Evolutionary conservation across 139 green algal species (phyloP), one percentile per base, ranked within the genome.

Genomic region (Edaphochlamys debaryana): DNA sequence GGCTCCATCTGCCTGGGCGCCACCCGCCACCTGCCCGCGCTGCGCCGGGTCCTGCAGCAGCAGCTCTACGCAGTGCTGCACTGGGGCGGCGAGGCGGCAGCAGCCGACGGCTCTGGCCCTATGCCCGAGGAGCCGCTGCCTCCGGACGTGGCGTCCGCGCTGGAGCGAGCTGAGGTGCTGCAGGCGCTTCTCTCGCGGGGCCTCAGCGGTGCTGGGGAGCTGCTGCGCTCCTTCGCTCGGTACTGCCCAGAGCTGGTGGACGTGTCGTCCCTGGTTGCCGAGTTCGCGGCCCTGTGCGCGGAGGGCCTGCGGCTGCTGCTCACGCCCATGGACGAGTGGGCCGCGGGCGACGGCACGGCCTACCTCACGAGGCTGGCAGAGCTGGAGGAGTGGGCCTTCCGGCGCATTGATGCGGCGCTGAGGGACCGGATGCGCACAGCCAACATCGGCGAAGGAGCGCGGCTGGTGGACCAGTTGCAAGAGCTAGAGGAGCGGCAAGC

Each of bases 241-340:
- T 87, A 82, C 82, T 87, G 82, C 52, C 82, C 82, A 15, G 67
- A 74, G 50, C 64, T 79, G 72, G 64, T 87, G 68, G 48, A 52
- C 4, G 82, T 82, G 11, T 80, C 82, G 0, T 52, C 25, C 52
- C 72, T 87, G 19, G 56, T 82, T 50, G 11, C 4, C 30, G 50
- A 87, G 41, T 77, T 73, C 68, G 69, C 66, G 62, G 23, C 22
- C 7, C 15, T 76, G 62, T 75, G 80, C 62, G 74, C 40, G 64
- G 8, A 11, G 37, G 38, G 80, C 41, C 63, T 80, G 80, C 69
- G 15, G 42, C 62, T 86, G 58, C 45, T 80, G 50, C 70, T 62
- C 22, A 38, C 77, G 40, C 70, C 80, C 6, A 42, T 86, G 38
- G 11, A 40, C 1, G 67, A 23, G 48, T 54, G 11, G 48, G 48